Conservation (phyloP, 345 rosid genomes). For the Arabidopsis suecica region DNA sequence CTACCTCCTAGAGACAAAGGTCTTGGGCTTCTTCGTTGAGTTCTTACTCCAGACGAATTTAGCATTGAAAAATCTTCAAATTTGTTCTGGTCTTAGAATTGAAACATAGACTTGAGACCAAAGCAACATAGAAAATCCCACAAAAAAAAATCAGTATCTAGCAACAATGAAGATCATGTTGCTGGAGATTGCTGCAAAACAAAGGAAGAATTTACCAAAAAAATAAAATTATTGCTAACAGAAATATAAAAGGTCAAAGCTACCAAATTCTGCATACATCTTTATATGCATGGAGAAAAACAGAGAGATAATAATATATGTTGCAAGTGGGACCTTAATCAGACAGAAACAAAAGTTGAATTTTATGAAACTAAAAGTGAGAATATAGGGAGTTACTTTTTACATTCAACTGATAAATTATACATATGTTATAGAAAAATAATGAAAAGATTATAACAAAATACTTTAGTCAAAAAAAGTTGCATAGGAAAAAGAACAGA, state of each 20-base stretch:
- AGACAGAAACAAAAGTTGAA: not conserved
- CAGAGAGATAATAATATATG: constrained; percentile 15
- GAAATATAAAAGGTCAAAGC: constrained; percentile 9
- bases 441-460: not conserved
- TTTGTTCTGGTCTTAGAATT: not conserved
- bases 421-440: not conserved
- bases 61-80: constrained; percentile 58
- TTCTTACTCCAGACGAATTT: constrained; percentile 67
- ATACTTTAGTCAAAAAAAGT: constrained; percentile 10
- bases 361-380: not conserved
- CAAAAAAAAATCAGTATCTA: constrained; percentile 24
- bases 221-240: not conserved
- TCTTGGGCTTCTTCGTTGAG: constrained; percentile 68
- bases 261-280: constrained; percentile 23
- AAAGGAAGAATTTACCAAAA: constrained; percentile 9
- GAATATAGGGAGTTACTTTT: not conserved
- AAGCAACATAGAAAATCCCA: not conserved
- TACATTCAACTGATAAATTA: constrained; percentile 1
- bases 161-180: constrained; percentile 29
- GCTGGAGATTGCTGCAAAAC: constrained; percentile 29
- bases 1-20: constrained; percentile 63
- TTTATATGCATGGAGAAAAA: constrained; percentile 1
- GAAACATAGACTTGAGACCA: constrained; percentile 20
- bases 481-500: constrained; percentile 19
- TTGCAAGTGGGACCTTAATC: constrained; percentile 37